phyloP scores from a whole-genome alignment of 2,329 filamentous ascomycete species.

The Ascochyta fabae region DNA sequence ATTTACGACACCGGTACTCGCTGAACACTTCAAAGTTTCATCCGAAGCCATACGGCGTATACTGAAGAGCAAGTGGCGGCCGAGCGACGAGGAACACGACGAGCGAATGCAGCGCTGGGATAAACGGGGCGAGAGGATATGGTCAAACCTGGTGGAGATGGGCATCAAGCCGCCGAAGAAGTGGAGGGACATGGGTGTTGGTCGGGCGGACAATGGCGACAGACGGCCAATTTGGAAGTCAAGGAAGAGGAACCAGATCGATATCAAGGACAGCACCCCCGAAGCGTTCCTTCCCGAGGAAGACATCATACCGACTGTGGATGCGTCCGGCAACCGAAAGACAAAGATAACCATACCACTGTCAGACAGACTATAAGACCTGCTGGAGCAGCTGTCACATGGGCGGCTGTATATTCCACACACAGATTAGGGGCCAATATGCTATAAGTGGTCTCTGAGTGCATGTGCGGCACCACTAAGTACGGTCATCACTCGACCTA shows the following conservation, averaged over 20 bases:
- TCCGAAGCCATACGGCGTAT: slow-evolving; percentile 88
- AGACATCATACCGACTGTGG: slow-evolving; percentile 42
- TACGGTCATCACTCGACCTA: background rate
- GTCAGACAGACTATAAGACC: slow-evolving; percentile 13
- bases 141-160: slow-evolving; percentile 54
- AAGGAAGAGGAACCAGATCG: slow-evolving; percentile 34
- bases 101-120: slow-evolving; percentile 55
- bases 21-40: slow-evolving; percentile 83
- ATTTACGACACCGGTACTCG: slow-evolving; percentile 77
- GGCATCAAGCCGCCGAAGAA: slow-evolving; percentile 64
- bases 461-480: background rate
- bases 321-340: slow-evolving; percentile 21
- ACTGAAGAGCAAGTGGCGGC: slow-evolving; percentile 77
- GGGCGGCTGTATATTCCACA: background rate
- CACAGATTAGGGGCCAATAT: background rate
- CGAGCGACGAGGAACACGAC: slow-evolving; percentile 57
- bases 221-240: slow-evolving; percentile 44
- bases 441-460: background rate
- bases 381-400: background rate
- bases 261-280: slow-evolving; percentile 35
- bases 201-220: slow-evolving; percentile 36
- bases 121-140: slow-evolving; percentile 56
- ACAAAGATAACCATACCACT: slow-evolving; percentile 9
- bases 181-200: slow-evolving; percentile 57
- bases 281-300: slow-evolving; percentile 27